phyloP scores from a whole-genome alignment of 352 stramenopile genomes.

The Bremia lactucae region DNA sequence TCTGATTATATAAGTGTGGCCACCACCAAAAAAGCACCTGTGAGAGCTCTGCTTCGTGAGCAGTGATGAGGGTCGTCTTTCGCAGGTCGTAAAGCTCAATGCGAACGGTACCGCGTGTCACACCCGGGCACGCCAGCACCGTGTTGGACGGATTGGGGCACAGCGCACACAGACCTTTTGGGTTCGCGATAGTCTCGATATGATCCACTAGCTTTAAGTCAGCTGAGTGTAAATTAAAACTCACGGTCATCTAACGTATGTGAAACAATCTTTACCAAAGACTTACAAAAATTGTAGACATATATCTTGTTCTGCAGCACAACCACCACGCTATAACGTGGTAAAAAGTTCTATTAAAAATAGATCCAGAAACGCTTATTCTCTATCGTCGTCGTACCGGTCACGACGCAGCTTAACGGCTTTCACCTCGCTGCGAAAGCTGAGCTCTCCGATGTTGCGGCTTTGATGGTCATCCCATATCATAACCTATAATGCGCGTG shows the following conservation, averaged over 20 bases:
- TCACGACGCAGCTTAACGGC: slow-evolving; percentile 93
- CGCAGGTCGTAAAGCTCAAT: slow-evolving; percentile 96
- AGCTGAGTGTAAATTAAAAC: slow-evolving; percentile 23
- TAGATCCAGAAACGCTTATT: background rate
- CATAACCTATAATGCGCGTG: slow-evolving; percentile 79
- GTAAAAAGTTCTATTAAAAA: background rate
- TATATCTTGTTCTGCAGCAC: slow-evolving; percentile 96
- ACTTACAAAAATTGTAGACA: slow-evolving; percentile 94
- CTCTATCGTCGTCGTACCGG: slow-evolving; percentile 25
- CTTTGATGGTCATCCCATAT: slow-evolving; percentile 99
- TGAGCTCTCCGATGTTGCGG: slow-evolving; percentile 95
- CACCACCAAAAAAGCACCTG: slow-evolving; percentile 46
- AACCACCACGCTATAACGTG: slow-evolving; percentile 85
- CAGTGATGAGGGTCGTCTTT: slow-evolving; percentile 92
- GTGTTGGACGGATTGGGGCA: slow-evolving; percentile 89
- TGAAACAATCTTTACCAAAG: background rate
- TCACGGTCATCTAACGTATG: slow-evolving; percentile 1
- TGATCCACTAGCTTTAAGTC: slow-evolving; percentile 96
- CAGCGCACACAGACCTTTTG: slow-evolving; percentile 90
- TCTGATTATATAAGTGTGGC: no score
- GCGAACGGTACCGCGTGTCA: slow-evolving; percentile 84
- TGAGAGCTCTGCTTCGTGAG: slow-evolving; percentile 90
- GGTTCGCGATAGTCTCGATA: slow-evolving; percentile 98
- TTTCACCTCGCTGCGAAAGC: slow-evolving; percentile 95
- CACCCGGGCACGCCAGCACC: slow-evolving; percentile 92